These are phyloP conservation scores for Stephanocyclus meneghinianus DNA, from an alignment of 352 stramenopile genomes.

Conservation along the genomic window DNA sequence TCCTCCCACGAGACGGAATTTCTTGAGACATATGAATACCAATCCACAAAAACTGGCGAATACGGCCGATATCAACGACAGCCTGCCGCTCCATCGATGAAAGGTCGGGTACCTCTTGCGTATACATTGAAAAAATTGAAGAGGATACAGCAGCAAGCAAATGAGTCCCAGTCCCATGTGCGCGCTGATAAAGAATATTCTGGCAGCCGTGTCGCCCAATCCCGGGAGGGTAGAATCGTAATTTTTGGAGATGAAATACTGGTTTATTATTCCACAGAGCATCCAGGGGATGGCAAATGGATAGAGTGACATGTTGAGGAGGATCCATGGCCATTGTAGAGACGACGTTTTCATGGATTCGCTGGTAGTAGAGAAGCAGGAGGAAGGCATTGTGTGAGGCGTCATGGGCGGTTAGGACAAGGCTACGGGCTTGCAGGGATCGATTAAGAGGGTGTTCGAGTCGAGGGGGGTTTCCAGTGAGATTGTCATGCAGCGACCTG, in stretches of 20 bases:
- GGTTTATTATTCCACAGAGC: no score
- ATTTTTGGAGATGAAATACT: constrained; percentile 21
- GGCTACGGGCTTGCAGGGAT: no score
- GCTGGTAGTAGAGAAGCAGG: no score
- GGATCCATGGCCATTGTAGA: no score
- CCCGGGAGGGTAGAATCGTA: constrained; percentile 31
- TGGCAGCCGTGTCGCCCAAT: constrained; percentile 21
- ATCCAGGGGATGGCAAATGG: no score
- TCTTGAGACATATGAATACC: constrained; percentile 17
- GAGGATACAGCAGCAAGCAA: constrained; percentile 26
- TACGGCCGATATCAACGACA: constrained; percentile 33
- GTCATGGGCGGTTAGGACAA: no score
- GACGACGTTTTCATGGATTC: no score
- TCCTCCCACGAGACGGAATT: constrained; percentile 27
- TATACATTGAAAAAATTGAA: constrained; percentile 30
- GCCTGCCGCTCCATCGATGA: constrained; percentile 35
- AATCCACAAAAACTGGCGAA: constrained; percentile 8
- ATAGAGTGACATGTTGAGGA: no score
- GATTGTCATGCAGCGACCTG: no score
- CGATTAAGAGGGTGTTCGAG: no score
- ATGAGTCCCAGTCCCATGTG: constrained; percentile 43
- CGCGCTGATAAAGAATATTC: constrained; percentile 37
- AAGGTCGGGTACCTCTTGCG: constrained; percentile 7
- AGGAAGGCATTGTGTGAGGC: no score
- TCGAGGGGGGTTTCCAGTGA: no score